Evolutionary conservation across 2,329 filamentous ascomycete genomes (phyloP).

Genomic region (Aspergillus pseudotamarii): DNA sequence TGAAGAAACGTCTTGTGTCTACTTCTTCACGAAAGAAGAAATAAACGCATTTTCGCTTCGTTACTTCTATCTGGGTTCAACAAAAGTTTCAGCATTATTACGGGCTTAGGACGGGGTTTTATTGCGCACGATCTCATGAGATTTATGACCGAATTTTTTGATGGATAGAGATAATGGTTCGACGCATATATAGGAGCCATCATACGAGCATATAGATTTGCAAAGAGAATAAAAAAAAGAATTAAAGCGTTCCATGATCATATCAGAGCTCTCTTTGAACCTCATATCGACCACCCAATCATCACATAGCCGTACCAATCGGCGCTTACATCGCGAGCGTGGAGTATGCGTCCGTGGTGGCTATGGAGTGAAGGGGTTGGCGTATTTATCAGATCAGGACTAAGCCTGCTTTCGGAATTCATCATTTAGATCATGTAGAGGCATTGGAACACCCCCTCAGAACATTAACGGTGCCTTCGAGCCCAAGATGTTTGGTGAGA

Average conservation of each 20-base stretch:
- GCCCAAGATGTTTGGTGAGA: not conserved
- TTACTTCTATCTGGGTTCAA: not conserved
- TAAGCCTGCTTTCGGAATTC: conserved; percentile 34
- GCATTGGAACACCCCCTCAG: not conserved
- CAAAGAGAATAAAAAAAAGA: conserved; percentile 13
- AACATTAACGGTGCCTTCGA: not conserved
- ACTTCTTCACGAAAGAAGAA: conserved; percentile 40
- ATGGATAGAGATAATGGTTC: conserved; percentile 19
- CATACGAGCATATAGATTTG: conserved; percentile 4
- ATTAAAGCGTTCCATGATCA: conserved; percentile 16
- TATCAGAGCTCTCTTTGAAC: conserved; percentile 49
- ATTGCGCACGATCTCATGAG: conserved; percentile 34
- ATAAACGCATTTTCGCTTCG: conserved; percentile 20
- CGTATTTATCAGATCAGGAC: conserved; percentile 22
- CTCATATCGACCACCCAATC: conserved; percentile 27
- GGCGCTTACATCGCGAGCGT: conserved; percentile 35
- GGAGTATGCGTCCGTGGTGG: conserved; percentile 36
- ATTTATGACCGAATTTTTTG: conserved; percentile 16
- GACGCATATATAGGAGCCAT: conserved; percentile 13
- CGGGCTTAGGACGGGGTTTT: conserved; percentile 13
- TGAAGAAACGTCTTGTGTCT: conserved; percentile 70
- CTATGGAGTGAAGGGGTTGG: conserved; percentile 9
- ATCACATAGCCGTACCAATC: conserved; percentile 1
- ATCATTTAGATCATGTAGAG: conserved; percentile 33
- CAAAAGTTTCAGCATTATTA: conserved; percentile 10